These are phyloP conservation scores for Cercospora canescens DNA, from an alignment of 2,329 filamentous ascomycete genomes.

Conservation along the genomic window DNA sequence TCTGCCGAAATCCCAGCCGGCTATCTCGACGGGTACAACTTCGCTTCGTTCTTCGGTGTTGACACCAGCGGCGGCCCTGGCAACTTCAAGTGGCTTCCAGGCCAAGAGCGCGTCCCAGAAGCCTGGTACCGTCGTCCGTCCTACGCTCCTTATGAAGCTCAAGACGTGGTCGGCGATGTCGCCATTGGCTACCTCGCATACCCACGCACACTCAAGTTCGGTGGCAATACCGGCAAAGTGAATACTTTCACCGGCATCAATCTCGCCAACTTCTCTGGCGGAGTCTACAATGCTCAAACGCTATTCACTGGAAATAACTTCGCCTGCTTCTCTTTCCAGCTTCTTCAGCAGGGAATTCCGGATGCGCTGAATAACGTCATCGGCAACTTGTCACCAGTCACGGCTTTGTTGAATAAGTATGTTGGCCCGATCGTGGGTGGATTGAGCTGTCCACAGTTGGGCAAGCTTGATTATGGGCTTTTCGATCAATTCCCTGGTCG, in stretches of 20 bases:
- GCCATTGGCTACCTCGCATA: conserved; percentile 19
- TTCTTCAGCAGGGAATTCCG: conserved; percentile 37
- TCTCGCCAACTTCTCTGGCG: conserved; percentile 39
- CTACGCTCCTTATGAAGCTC: conserved; percentile 20
- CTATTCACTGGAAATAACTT: conserved; percentile 22
- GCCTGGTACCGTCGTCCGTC: conserved; percentile 26
- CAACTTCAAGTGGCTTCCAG: conserved; percentile 20
- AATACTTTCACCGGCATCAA: conserved; percentile 40
- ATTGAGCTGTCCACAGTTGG: conserved; percentile 25
- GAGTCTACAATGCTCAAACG: conserved; percentile 41
- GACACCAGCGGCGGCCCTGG: conserved; percentile 18
- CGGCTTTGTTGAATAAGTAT: conserved; percentile 23
- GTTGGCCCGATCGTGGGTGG: conserved; percentile 23
- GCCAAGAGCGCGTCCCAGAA: conserved; percentile 28
- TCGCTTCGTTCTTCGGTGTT: conserved; percentile 28
- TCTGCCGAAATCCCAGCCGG: conserved; percentile 21
- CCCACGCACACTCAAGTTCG: conserved; percentile 26
- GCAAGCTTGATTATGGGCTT: conserved; percentile 19
- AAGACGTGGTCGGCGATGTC: conserved; percentile 21
- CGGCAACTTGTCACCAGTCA: conserved; percentile 19
- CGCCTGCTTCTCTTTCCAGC: conserved; percentile 25
- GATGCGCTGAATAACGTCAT: conserved; percentile 23
- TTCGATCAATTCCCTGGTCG: conserved; percentile 30
- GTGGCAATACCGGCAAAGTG: conserved; percentile 36
- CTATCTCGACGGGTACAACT: conserved; percentile 25